These are phyloP conservation scores for Solanum chiquidenum DNA, from an alignment of 257 asterid genomes.

Conservation along the genomic window DNA sequence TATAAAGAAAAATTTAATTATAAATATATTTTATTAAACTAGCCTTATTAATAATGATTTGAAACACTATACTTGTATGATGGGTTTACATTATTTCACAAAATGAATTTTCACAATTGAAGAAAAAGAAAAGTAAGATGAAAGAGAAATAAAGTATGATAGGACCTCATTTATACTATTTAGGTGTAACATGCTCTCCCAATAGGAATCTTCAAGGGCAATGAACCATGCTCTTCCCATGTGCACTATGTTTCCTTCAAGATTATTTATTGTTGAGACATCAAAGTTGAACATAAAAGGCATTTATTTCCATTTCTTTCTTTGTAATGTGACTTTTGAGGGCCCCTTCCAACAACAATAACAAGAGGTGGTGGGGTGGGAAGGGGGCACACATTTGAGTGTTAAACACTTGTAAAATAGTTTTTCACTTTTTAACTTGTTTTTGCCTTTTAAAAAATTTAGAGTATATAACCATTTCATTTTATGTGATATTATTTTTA, in stretches of 20 bases:
- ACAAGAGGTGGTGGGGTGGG: constrained; percentile 11
- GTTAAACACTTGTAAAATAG: background rate
- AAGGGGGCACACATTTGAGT: constrained; percentile 10
- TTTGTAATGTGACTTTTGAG: constrained; percentile 12
- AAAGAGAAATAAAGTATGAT: constrained; percentile 1
- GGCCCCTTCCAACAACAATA: constrained; percentile 26
- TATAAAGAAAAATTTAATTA: accelerated
- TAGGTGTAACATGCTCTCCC: background rate
- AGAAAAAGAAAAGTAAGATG: background rate
- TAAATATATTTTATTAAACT: too few relatives aligned
- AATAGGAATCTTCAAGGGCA: constrained; percentile 20
- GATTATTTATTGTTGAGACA: constrained; percentile 30
- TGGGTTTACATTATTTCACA: background rate
- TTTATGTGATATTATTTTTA: background rate
- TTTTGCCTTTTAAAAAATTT: background rate
- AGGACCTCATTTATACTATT: constrained; percentile 1
- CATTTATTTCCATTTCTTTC: constrained; percentile 18
- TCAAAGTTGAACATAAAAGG: constrained; percentile 10
- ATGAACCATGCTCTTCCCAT: constrained; percentile 22
- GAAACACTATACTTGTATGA: background rate
- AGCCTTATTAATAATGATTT: too few relatives aligned
- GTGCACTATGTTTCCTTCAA: constrained; percentile 26
- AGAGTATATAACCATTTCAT: background rate
- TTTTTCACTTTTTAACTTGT: background rate
- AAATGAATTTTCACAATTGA: background rate